phyloP scores from a whole-genome alignment of 768 basidiomycete genomes.

The Basidioascus undulatus region DNA sequence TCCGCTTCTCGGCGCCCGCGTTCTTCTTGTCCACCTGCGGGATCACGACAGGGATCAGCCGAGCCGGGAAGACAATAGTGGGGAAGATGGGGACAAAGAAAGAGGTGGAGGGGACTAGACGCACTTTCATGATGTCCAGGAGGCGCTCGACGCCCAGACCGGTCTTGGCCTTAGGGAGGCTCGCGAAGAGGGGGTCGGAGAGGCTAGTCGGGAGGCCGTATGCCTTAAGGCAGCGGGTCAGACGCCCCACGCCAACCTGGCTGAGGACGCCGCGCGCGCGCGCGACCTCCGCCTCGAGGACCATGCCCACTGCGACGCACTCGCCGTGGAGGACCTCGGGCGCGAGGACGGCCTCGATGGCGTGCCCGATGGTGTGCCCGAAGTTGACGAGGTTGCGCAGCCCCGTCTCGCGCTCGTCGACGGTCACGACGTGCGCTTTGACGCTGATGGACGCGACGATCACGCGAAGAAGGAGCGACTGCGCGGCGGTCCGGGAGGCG shows the following conservation, averaged over 20 bases:
- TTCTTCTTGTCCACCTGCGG: constrained; percentile 82
- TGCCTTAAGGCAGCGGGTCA: constrained; percentile 62
- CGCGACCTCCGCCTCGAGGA: constrained; percentile 84
- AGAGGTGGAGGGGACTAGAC: too few species aligned
- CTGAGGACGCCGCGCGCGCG: constrained; percentile 63
- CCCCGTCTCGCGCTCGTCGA: constrained; percentile 89
- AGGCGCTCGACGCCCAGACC: constrained; percentile 50
- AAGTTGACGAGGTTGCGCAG: constrained; percentile 97
- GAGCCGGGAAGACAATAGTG: too few species aligned
- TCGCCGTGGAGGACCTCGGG: constrained; percentile 89
- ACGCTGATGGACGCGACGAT: constrained; percentile 84
- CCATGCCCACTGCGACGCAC: constrained; percentile 85
- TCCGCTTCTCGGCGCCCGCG: constrained; percentile 69
- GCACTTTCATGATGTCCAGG: constrained; percentile 76
- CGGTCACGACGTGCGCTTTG: constrained; percentile 88
- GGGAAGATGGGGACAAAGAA: too few species aligned
- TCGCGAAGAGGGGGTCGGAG: constrained; percentile 49
- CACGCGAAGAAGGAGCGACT: constrained; percentile 63
- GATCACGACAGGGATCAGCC: too few species aligned
- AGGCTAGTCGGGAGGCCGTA: constrained; percentile 76
- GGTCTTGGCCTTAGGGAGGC: constrained; percentile 39
- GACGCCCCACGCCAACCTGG: constrained; percentile 77
- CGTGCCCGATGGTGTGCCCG: constrained; percentile 94
- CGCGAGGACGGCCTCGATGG: constrained; percentile 86
- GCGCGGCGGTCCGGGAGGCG: constrained; percentile 40